Evolutionary conservation across 805 yeast species (phyloP).

Genomic region (Kluyveromyces dobzhanskii): DNA sequence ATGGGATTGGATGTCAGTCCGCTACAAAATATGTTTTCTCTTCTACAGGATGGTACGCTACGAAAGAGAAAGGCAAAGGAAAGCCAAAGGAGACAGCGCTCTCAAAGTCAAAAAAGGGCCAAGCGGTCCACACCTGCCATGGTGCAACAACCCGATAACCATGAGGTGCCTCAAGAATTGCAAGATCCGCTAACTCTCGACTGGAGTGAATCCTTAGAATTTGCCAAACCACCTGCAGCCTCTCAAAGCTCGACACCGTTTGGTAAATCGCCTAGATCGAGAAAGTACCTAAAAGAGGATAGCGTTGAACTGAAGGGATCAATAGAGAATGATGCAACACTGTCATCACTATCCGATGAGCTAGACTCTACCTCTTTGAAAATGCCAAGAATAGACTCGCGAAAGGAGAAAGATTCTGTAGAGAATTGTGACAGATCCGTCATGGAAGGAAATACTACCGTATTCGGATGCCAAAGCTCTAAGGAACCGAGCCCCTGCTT

Average conservation of each 20-base stretch:
- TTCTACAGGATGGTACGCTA: slow-evolving; percentile 1
- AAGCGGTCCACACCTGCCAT: no score
- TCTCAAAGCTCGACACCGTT: no score
- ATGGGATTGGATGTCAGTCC: neutral
- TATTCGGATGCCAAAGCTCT: neutral
- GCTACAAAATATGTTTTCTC: neutral
- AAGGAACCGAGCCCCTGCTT: neutral
- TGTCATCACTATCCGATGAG: neutral
- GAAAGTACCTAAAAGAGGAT: neutral
- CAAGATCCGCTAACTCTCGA: neutral
- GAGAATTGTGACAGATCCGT: neutral
- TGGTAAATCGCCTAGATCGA: neutral
- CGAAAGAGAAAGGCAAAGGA: neutral
- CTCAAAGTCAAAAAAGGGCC: no score
- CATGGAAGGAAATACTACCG: neutral
- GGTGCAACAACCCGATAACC: no score
- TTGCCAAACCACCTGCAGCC: no score
- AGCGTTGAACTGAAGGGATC: neutral
- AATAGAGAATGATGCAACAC: neutral
- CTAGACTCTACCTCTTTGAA: no score
- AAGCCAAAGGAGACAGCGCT: no score
- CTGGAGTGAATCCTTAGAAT: neutral
- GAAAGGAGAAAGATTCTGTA: no score
- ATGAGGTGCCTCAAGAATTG: no score
- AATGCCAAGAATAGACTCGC: no score